Evolutionary conservation across 257 asterid genomes (phyloP).

Genomic region (Coffea canephora): DNA sequence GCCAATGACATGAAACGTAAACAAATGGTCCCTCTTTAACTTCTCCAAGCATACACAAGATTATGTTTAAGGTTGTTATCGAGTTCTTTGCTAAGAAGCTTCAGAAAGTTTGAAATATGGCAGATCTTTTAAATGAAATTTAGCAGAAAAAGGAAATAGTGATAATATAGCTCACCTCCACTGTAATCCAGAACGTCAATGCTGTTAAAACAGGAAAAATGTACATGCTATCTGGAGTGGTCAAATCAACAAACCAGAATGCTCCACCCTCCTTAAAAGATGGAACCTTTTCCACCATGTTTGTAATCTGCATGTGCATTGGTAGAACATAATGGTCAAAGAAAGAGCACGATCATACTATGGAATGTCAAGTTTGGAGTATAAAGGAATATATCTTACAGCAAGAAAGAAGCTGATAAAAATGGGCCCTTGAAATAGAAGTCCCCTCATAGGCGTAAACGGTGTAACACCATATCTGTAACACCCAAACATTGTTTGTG

Average conservation of each 20-base stretch:
- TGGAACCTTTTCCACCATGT: constrained; percentile 85
- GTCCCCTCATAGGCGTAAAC: constrained; percentile 77
- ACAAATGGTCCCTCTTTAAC: neutral
- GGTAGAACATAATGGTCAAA: constrained; percentile 13
- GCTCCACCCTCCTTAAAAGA: constrained; percentile 90
- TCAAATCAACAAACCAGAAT: constrained; percentile 86
- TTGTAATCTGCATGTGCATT: constrained; percentile 49
- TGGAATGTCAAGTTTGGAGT: constrained; percentile 2
- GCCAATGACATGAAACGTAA: neutral
- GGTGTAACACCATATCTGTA: constrained; percentile 87
- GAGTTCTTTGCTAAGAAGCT: neutral
- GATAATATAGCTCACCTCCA: constrained; percentile 60
- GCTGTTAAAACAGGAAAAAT: constrained; percentile 82
- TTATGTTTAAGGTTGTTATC: neutral
- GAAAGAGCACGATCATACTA: neutral
- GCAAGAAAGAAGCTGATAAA: constrained; percentile 85
- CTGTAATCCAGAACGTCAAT: constrained; percentile 85
- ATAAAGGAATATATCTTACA: constrained; percentile 48
- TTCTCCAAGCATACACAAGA: neutral
- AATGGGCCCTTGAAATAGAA: constrained; percentile 76
- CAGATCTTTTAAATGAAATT: neutral
- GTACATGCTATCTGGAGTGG: constrained; percentile 77
- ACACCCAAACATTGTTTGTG: constrained; percentile 17
- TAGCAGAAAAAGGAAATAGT: neutral
- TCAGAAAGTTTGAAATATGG: neutral